Evolutionary conservation across 345 rosid genomes (phyloP).

Genomic region (Bruguiera sexangula): DNA sequence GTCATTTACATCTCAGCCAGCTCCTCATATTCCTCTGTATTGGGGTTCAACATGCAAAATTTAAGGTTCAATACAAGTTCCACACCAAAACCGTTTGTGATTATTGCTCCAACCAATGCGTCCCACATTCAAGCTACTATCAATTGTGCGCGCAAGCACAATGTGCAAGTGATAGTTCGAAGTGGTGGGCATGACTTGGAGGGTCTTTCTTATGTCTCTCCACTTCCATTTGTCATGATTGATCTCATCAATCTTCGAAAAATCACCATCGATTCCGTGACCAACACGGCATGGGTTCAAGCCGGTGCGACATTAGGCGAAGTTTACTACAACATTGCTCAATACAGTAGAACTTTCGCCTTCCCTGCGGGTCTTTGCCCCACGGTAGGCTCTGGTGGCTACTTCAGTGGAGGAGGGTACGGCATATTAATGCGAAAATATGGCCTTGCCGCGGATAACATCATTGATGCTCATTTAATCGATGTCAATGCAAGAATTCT

Average conservation of each 20-base stretch:
- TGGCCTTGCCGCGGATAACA: slow-evolving; percentile 17
- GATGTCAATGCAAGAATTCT: slow-evolving; percentile 11
- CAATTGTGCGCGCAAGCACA: slow-evolving; percentile 3
- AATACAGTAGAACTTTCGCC: slow-evolving; percentile 12
- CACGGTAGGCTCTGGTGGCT: slow-evolving; percentile 17
- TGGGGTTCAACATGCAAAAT: slow-evolving; percentile 12
- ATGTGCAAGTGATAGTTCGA: slow-evolving; percentile 10
- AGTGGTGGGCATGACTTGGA: slow-evolving; percentile 25
- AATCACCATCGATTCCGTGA: not conserved
- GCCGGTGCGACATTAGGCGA: slow-evolving; percentile 21
- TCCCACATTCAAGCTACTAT: slow-evolving; percentile 18
- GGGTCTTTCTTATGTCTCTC: slow-evolving; percentile 18
- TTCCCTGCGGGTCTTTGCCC: slow-evolving; percentile 22
- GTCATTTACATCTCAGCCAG: slow-evolving; percentile 9
- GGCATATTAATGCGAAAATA: slow-evolving; percentile 19
- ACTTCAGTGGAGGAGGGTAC: slow-evolving; percentile 18
- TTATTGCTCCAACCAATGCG: slow-evolving; percentile 7
- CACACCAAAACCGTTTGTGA: slow-evolving; percentile 17
- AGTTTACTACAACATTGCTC: slow-evolving; percentile 15
- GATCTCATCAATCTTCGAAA: slow-evolving; percentile 18
- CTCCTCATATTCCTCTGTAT: slow-evolving; percentile 13
- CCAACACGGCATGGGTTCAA: slow-evolving; percentile 17
- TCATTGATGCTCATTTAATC: slow-evolving; percentile 7
- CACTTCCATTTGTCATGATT: slow-evolving; percentile 8
- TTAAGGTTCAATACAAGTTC: slow-evolving; percentile 13